phyloP scores from a whole-genome alignment of 306 rosid genomes.

The Castanea sativa region DNA sequence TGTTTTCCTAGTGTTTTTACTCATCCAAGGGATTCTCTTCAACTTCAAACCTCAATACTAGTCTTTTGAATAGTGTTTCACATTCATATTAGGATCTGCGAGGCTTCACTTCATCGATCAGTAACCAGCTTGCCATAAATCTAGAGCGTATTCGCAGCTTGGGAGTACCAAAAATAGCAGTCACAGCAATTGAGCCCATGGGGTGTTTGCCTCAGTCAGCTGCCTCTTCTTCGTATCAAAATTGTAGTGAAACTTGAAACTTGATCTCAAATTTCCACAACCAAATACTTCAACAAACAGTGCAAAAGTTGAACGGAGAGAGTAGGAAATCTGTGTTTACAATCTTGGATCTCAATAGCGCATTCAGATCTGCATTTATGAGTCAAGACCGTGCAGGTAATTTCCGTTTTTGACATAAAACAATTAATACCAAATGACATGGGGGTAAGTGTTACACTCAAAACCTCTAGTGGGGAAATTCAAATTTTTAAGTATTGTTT shows the following conservation, averaged over 20 bases:
- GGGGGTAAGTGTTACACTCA: too few relatives aligned
- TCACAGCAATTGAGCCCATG: constrained; percentile 43
- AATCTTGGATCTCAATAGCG: too few relatives aligned
- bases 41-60: too few relatives aligned
- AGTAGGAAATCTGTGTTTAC: too few relatives aligned
- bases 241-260: constrained; percentile 10
- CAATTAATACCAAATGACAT: too few relatives aligned
- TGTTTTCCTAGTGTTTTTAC: too few relatives aligned
- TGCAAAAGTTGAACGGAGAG: constrained; percentile 24
- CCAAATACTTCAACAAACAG: constrained; percentile 19
- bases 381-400: constrained; percentile 32
- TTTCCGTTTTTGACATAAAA: neutral
- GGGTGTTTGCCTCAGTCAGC: constrained; percentile 42
- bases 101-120: constrained; percentile 19
- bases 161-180: constrained; percentile 9
- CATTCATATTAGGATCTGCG: constrained; percentile 25
- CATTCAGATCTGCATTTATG: constrained; percentile 7
- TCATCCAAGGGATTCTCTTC: too few relatives aligned
- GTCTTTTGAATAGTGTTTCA: neutral
- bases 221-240: neutral
- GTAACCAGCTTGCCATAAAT: constrained; percentile 32
- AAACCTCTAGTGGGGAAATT: too few relatives aligned
- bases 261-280: constrained; percentile 33
- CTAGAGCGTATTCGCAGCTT: constrained; percentile 36
- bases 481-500: too few relatives aligned